These are phyloP conservation scores for Stachybotrys chlorohalonatus DNA, from an alignment of 2,329 filamentous ascomycete genomes.

Conservation along the genomic window DNA sequence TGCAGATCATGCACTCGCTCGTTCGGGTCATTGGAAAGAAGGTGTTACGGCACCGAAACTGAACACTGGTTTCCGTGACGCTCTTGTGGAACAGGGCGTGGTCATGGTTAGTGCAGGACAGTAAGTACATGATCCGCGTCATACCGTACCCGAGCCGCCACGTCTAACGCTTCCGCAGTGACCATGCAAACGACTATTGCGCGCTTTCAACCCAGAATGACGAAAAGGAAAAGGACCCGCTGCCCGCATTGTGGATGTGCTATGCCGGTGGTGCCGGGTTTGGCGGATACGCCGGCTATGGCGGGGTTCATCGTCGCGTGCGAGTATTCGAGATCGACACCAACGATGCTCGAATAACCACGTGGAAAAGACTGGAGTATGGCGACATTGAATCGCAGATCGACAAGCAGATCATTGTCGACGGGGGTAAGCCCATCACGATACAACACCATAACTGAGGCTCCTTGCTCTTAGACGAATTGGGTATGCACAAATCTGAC, in stretches of 20 bases:
- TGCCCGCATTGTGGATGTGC: constrained; percentile 89
- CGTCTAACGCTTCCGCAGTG: constrained; percentile 37
- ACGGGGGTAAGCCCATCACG: constrained; percentile 42
- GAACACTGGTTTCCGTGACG: constrained; percentile 90
- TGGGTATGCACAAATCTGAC: no score
- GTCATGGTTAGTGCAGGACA: constrained; percentile 87
- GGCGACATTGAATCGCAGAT: constrained; percentile 43
- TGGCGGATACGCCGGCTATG: constrained; percentile 90
- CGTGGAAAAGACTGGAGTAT: constrained; percentile 82
- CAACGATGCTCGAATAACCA: constrained; percentile 78
- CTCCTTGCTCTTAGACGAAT: background rate
- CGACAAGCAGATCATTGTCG: constrained; percentile 59
- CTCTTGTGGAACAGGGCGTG: constrained; percentile 75
- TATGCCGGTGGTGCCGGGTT: constrained; percentile 89
- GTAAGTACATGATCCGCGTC: constrained; percentile 38
- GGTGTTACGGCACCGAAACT: constrained; percentile 77
- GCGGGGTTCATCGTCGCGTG: constrained; percentile 72
- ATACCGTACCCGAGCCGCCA: background rate
- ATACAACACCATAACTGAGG: background rate
- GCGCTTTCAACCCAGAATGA: constrained; percentile 47
- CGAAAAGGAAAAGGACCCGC: constrained; percentile 33
- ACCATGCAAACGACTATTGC: constrained; percentile 97
- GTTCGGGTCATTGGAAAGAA: constrained; percentile 65
- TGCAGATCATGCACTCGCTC: constrained; percentile 48
- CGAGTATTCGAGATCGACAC: constrained; percentile 90